phyloP scores from a whole-genome alignment of 345 rosid genomes.

The Bruguiera sexangula region DNA sequence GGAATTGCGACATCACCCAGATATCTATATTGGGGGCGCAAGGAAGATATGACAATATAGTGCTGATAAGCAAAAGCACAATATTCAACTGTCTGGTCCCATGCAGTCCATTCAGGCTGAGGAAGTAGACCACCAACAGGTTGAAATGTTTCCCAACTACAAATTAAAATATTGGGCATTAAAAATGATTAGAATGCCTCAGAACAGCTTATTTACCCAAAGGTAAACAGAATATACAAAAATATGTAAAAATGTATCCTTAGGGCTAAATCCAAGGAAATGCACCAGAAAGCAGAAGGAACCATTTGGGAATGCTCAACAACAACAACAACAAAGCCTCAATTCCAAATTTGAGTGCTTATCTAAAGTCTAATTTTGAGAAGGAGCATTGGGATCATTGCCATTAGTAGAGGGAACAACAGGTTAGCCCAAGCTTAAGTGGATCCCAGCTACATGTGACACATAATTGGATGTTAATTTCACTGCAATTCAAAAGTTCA shows the following conservation, averaged over 20 bases:
- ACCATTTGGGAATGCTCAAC: not conserved
- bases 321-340: too few relatives aligned
- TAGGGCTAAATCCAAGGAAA: not conserved
- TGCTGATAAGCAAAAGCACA: slow-evolving; percentile 96
- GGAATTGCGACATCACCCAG: slow-evolving; percentile 97
- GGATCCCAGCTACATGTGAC: too few relatives aligned
- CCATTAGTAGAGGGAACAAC: too few relatives aligned
- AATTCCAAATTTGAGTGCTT: too few relatives aligned
- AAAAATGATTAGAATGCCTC: slow-evolving; percentile 7
- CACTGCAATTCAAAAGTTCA: too few relatives aligned
- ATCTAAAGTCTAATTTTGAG: too few relatives aligned
- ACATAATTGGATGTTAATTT: too few relatives aligned
- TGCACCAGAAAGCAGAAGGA: not conserved
- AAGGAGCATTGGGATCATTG: too few relatives aligned
- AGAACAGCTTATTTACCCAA: not conserved
- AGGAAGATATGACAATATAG: slow-evolving; percentile 82
- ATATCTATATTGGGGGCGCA: slow-evolving; percentile 94
- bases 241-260: too few relatives aligned
- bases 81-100: slow-evolving; percentile 99
- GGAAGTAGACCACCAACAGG: slow-evolving; percentile 95
- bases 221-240: not conserved
- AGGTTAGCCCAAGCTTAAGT: too few relatives aligned
- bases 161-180: slow-evolving; percentile 23
- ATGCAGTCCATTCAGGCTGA: slow-evolving; percentile 99
- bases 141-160: slow-evolving; percentile 97